Evolutionary conservation across 768 basidiomycete species (phyloP).

Genomic region (Naganishia onofrii): DNA sequence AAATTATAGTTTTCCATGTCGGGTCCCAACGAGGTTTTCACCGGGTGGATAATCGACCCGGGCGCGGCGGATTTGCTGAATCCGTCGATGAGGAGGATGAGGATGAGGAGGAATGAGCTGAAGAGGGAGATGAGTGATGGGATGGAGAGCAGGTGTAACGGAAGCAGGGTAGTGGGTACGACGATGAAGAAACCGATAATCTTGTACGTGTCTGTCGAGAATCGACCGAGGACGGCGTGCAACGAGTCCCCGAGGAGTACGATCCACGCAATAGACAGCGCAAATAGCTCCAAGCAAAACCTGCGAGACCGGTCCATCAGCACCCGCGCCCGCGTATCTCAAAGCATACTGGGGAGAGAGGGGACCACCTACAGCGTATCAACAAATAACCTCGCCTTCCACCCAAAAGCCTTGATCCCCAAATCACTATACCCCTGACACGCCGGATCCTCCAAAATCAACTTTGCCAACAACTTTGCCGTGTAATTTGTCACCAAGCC

Average conservation of each 20-base stretch:
- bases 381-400: conserved; percentile 59
- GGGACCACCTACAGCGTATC: conserved; percentile 43
- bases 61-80: conserved; percentile 68
- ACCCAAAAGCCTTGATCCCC: conserved; percentile 82
- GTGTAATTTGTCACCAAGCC: conserved; percentile 83
- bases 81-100: conserved; percentile 79
- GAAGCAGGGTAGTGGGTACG: conserved; percentile 79
- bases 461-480: conserved; percentile 80
- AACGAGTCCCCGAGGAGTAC: conserved; percentile 85
- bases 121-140: conserved; percentile 74
- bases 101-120: conserved; percentile 70
- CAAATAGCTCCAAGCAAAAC: conserved; percentile 84
- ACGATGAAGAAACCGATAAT: conserved; percentile 67
- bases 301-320: conserved; percentile 58
- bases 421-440: conserved; percentile 85
- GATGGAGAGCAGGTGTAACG: conserved; percentile 79
- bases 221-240: conserved; percentile 66
- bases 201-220: conserved; percentile 73
- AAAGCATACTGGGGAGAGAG: not conserved
- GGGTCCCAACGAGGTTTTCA: conserved; percentile 64
- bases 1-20: conserved; percentile 58
- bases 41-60: conserved; percentile 76
- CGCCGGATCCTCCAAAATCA: conserved; percentile 68
- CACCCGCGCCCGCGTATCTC: no score
- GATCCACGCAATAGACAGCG: conserved; percentile 79